These are phyloP conservation scores for Fonsecaea multimorphosa DNA, from an alignment of 2,329 filamentous ascomycete species.

Conservation along the genomic window DNA sequence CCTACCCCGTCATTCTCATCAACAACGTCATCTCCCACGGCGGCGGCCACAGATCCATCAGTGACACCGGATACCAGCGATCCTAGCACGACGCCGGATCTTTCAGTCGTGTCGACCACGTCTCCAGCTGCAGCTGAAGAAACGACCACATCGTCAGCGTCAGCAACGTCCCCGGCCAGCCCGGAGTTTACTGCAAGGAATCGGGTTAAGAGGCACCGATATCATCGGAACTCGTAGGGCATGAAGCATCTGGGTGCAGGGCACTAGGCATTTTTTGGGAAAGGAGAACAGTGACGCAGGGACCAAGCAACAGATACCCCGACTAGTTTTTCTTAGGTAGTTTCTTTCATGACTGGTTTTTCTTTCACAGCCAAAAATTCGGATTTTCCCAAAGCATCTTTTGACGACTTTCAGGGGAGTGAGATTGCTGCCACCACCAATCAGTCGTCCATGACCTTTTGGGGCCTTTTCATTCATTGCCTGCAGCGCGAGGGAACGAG, in stretches of 20 bases:
- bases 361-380: not conserved
- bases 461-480: not conserved
- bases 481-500: not conserved
- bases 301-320: conserved; percentile 2
- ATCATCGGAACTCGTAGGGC: conserved; percentile 4
- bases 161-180: not conserved
- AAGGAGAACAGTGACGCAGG: not conserved
- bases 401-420: not conserved
- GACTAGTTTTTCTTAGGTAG: not conserved
- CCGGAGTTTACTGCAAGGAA: not conserved
- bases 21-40: not conserved
- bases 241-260: not conserved
- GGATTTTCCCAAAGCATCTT: not conserved
- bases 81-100: not conserved
- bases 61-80: not conserved
- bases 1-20: not conserved
- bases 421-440: not conserved
- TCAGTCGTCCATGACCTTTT: not conserved
- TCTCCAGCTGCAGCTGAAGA: not conserved
- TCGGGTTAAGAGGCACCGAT: conserved; percentile 10
- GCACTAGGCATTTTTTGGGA: not conserved
- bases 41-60: not conserved
- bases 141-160: not conserved
- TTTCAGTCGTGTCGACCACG: not conserved
- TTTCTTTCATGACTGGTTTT: conserved; percentile 5